Evolutionary conservation across 2,329 filamentous ascomycete genomes (phyloP), one percentile per base, ranked within the genome.

Genomic region (Ophiognomonia clavigignenti-juglandacearum): DNA sequence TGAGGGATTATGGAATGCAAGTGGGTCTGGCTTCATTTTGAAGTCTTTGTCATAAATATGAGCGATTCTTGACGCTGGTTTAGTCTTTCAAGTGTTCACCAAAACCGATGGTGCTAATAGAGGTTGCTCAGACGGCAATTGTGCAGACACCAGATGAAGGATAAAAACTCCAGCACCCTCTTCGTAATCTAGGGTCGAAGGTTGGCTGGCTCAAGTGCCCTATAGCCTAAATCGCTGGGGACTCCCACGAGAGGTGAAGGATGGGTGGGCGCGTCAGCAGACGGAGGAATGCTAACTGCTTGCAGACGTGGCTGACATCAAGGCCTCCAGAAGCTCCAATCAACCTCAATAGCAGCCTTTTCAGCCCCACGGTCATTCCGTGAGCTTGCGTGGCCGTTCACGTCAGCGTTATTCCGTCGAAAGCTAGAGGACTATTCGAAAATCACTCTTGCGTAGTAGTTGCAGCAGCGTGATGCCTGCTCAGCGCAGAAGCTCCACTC

Each of bases 11-110:
- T 34, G 36, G 6, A 20, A 20, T 31, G 22, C 22, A 3, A 41
- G 31, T 19, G 44, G 34, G n/a, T 41, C 42, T 27, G 20, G 23
- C 20, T 48, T 37, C 48, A 51, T 51, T 13, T 26, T 41, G 4
- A 3, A 4, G 6, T 10, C 5, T 2, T 37, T 20, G 29, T 6
- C n/a, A n/a, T n/a, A n/a, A n/a, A n/a, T n/a, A n/a, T n/a, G n/a
- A n/a, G n/a, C n/a, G n/a, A n/a, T n/a, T n/a, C n/a, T n/a, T n/a
- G n/a, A n/a, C n/a, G n/a, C n/a, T n/a, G n/a, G n/a, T n/a, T n/a
- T n/a, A n/a, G n/a, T n/a, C n/a, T n/a, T n/a, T n/a, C n/a, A n/a
- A n/a, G n/a, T n/a, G n/a, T n/a, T n/a, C n/a, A n/a, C n/a, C n/a
- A n/a, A n/a, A n/a, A n/a, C n/a, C n/a, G n/a, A n/a, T n/a, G n/a